phyloP scores from a whole-genome alignment of 495 filamentous ascomycete genomes.

The Aspergillus cristatus region DNA sequence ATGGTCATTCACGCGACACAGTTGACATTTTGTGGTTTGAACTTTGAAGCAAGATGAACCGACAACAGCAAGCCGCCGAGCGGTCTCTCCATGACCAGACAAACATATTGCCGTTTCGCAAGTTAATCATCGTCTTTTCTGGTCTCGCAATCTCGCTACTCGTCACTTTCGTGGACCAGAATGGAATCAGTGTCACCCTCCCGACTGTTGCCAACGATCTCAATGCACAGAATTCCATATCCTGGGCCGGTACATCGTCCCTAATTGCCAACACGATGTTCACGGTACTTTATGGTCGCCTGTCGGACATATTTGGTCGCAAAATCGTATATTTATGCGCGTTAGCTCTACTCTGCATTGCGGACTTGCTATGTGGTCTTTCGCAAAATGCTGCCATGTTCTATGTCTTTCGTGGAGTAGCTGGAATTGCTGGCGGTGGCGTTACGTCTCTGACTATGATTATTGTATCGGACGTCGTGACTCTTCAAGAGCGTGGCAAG shows the following conservation, averaged over 20 bases:
- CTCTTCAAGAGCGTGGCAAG: constrained; percentile 35
- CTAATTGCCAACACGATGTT: constrained; percentile 66
- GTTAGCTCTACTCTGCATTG: constrained; percentile 39
- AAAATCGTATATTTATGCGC: constrained; percentile 42
- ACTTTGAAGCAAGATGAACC: constrained; percentile 21
- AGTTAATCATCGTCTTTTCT: constrained; percentile 49
- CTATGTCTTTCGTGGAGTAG: constrained; percentile 46
- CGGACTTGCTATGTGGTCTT: constrained; percentile 44
- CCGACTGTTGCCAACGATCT: constrained; percentile 53
- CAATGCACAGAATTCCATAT: constrained; percentile 49
- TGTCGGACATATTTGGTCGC: constrained; percentile 51
- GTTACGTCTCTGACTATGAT: constrained; percentile 44
- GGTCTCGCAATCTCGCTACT: constrained; percentile 45
- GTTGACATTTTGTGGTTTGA: no score
- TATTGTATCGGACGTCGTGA: constrained; percentile 41
- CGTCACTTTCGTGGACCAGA: constrained; percentile 55
- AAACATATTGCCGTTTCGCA: constrained; percentile 46
- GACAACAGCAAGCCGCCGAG: constrained; percentile 32
- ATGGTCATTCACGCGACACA: no score
- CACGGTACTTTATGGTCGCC: constrained; percentile 49
- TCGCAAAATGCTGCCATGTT: constrained; percentile 42
- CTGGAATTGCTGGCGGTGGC: constrained; percentile 45
- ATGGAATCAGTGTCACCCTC: constrained; percentile 50
- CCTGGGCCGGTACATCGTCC: constrained; percentile 70
- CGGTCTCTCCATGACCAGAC: constrained; percentile 42